Evolutionary conservation across 1,284 basidiomycete genomes (phyloP).

Genomic region (Heterobasidion annosum): DNA sequence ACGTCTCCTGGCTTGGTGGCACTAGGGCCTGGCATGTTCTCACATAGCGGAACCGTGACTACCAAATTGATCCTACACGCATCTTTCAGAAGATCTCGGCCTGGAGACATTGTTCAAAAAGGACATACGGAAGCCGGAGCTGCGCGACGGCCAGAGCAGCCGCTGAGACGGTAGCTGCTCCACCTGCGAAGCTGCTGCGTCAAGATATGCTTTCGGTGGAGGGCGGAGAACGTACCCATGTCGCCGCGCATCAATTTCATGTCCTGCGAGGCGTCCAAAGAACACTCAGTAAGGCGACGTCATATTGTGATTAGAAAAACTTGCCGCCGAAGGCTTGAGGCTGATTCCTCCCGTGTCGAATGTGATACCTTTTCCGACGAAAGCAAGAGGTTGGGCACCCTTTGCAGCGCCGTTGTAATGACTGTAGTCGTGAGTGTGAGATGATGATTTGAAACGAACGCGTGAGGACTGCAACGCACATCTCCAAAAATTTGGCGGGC

Average conservation of each 20-base stretch:
- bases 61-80: conserved; percentile 63
- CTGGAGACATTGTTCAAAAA: neutral
- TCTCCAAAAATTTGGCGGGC: conserved; percentile 83
- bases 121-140: conserved; percentile 62
- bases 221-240: conserved; percentile 49
- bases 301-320: conserved; percentile 16
- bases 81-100: neutral
- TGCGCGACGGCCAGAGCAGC: conserved; percentile 75
- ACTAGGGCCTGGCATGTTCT: conserved; percentile 81
- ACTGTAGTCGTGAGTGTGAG: conserved; percentile 23
- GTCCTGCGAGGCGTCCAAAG: conserved; percentile 25
- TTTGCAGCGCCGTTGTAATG: conserved; percentile 72
- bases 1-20: conserved; percentile 86
- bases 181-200: conserved; percentile 30
- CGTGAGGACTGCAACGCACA: conserved; percentile 35
- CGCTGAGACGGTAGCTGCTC: conserved; percentile 73
- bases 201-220: neutral
- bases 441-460: conserved; percentile 4
- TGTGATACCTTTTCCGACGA: conserved; percentile 87
- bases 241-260: conserved; percentile 82
- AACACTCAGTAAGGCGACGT: neutral
- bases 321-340: conserved; percentile 68
- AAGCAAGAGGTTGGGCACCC: conserved; percentile 55
- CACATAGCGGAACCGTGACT: conserved; percentile 67
- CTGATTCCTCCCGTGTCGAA: conserved; percentile 89